These are phyloP conservation scores for Tolypocladium ophioglossoides DNA, from an alignment of 2,329 filamentous ascomycete genomes.

Conservation along the genomic window DNA sequence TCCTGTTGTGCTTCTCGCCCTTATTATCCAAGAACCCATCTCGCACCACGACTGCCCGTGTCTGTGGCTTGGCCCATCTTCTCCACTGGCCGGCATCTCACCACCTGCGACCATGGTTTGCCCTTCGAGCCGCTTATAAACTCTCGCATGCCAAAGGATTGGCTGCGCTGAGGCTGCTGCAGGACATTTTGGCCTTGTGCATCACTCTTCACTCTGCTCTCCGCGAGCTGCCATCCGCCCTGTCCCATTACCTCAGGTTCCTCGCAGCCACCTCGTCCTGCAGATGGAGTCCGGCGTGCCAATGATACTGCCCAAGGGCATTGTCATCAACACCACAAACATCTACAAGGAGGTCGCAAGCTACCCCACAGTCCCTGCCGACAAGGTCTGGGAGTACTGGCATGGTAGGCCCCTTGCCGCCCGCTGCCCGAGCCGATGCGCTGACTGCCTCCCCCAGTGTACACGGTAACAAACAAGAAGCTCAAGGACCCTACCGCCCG, in stretches of 20 bases:
- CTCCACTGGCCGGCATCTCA: not conserved
- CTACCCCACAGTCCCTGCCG: slow-evolving; percentile 36
- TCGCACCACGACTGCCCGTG: not conserved
- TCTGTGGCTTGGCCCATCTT: not conserved
- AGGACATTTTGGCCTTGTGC: not conserved
- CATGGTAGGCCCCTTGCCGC: slow-evolving; percentile 32
- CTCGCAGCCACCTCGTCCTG: not conserved
- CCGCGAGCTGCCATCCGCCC: not conserved
- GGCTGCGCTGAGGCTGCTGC: slow-evolving; percentile 2
- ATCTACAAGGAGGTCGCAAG: slow-evolving; percentile 45
- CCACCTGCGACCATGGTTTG: slow-evolving; percentile 12
- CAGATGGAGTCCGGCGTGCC: slow-evolving; percentile 25
- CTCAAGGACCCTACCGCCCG: slow-evolving; percentile 51
- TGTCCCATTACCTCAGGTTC: not conserved
- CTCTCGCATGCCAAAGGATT: slow-evolving; percentile 5
- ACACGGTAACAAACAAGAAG: slow-evolving; percentile 48
- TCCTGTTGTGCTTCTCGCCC: not conserved
- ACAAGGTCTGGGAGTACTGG: slow-evolving; percentile 46
- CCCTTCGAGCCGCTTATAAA: slow-evolving; percentile 8
- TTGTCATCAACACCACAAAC: slow-evolving; percentile 41
- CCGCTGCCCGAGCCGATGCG: not conserved
- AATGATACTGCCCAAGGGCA: slow-evolving; percentile 44
- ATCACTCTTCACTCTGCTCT: not conserved
- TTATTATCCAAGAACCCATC: not conserved
- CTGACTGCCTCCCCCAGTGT: slow-evolving; percentile 30